These are phyloP conservation scores for Fusarium secorum DNA, from an alignment of 2,329 filamentous ascomycete genomes.

Conservation along the genomic window DNA sequence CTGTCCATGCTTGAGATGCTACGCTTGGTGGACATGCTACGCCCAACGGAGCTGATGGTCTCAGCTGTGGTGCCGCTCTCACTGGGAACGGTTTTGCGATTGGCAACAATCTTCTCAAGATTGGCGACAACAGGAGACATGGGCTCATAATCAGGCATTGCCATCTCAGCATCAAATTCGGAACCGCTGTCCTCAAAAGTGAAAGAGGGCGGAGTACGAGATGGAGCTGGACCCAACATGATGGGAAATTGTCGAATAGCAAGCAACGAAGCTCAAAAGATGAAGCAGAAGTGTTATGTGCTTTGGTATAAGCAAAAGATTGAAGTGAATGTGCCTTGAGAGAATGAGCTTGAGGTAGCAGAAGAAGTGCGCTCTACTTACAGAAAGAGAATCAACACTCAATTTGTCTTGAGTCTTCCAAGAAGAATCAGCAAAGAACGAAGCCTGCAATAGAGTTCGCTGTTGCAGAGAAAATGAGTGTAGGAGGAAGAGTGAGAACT, in stretches of 20 bases:
- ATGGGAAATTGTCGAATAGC: not conserved
- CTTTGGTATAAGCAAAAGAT: not conserved
- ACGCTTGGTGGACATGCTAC: not conserved
- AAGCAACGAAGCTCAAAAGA: not conserved
- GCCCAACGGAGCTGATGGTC: not conserved
- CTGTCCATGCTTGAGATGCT: not conserved
- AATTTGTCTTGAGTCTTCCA: not conserved
- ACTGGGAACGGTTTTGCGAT: not conserved
- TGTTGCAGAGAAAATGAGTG: not conserved
- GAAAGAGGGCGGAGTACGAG: not conserved
- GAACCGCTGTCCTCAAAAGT: conserved; percentile 2
- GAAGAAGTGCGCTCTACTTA: not conserved
- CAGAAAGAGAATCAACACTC: not conserved
- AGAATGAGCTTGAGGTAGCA: not conserved
- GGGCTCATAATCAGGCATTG: not conserved
- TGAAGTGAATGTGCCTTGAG: not conserved
- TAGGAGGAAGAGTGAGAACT: not conserved
- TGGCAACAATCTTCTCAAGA: conserved; percentile 4
- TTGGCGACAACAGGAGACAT: conserved; percentile 10
- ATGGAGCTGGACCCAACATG: conserved; percentile 7
- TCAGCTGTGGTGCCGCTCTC: not conserved
- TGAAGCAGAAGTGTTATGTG: not conserved
- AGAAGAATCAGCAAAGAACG: not conserved
- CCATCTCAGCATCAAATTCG: not conserved
- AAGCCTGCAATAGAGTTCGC: not conserved